Percentiles rank a stretch among this genome's conserved stretches.
Conservation (phyloP, 1,139 yeast genomes). For the Yamadazyma atlantica region DNA sequence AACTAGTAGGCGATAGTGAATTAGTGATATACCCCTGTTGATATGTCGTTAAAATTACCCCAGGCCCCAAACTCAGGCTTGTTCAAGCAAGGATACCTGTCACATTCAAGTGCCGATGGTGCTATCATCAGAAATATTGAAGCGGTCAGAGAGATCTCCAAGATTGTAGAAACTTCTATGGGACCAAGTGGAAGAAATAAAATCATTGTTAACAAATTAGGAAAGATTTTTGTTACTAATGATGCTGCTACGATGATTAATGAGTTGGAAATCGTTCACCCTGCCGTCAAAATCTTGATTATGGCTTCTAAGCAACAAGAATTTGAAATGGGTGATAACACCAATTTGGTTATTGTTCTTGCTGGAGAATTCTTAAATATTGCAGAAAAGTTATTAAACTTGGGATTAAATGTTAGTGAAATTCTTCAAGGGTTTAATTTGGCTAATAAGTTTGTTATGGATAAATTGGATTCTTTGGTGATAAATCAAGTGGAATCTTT, state of each 20-base stretch:
- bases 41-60: constrained; percentile 88
- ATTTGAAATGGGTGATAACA: constrained; percentile 63
- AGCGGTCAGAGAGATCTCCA: constrained; percentile 91
- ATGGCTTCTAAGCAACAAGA: constrained; percentile 98
- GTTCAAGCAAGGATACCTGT: constrained; percentile 94
- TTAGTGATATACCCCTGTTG: no score
- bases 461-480: constrained; percentile 64
- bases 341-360: constrained; percentile 50
- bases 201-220: constrained; percentile 81
- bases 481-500: constrained; percentile 65
- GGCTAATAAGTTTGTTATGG: constrained; percentile 73
- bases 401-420: constrained; percentile 88
- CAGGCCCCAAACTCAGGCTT: constrained; percentile 91
- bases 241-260: constrained; percentile 97
- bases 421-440: constrained; percentile 85
- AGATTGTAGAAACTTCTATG: constrained; percentile 89
- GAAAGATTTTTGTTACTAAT: constrained; percentile 84
- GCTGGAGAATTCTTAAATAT: constrained; percentile 91
- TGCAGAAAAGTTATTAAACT: constrained; percentile 77
- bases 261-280: constrained; percentile 93
- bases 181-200: constrained; percentile 98
- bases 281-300: constrained; percentile 92
- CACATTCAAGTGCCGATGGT: constrained; percentile 88
- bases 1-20: no score
- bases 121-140: constrained; percentile 89